Base-by-base conservation (phyloP, 495 filamentous ascomycete species). In the Penicillium argentinense region DNA sequence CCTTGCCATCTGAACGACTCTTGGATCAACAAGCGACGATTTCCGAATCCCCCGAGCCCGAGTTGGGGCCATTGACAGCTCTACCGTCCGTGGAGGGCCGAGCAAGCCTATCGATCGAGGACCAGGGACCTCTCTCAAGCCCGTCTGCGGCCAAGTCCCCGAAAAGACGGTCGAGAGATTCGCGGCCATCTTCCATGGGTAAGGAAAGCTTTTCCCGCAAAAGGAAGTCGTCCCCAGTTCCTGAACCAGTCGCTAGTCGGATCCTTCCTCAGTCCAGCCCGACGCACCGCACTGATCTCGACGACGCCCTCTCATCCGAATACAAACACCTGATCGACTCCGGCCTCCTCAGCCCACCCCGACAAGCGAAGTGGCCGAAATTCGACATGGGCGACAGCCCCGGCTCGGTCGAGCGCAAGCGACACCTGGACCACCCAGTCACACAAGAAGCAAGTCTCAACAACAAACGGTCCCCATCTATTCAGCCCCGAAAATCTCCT, bases 1-100 rank as follows among this genome's bases (percentile, higher is more conserved):
- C 77, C 12, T 57, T 86, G 12, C 82, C 81, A 5, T 85, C 82
- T 11, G 83, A 84, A 59, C 64, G 80, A 24, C 54, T 83, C 4
- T 57, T 82, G 1, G 63, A 70, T 47, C 52, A 62, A 40, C 63
- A 66, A 40, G 54, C 54, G 18, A 18, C 33, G 17, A 45, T 42
- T 29, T 13, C 40, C 9, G 34, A 42, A 28, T 46, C 49, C 2
- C 42, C 58, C 1, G 30, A 44, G 6, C 25, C 42, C 5, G 22
- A 45, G 12, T 18, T 38, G 37, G 14, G 37, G 16, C 34, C 33
- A 25, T 9, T 55, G n/a, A 56, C 53, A 1, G 62, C 58, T 4
- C 43, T 61, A 14, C 42, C 43, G 7, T 58, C 62, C 5, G 40
- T 58, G 29, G 32, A 55, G 9, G 40, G 25, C 26, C 45, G 50